Evolutionary conservation across 78 protist genomes (phyloP).

Genomic region (Acrasis kona): DNA sequence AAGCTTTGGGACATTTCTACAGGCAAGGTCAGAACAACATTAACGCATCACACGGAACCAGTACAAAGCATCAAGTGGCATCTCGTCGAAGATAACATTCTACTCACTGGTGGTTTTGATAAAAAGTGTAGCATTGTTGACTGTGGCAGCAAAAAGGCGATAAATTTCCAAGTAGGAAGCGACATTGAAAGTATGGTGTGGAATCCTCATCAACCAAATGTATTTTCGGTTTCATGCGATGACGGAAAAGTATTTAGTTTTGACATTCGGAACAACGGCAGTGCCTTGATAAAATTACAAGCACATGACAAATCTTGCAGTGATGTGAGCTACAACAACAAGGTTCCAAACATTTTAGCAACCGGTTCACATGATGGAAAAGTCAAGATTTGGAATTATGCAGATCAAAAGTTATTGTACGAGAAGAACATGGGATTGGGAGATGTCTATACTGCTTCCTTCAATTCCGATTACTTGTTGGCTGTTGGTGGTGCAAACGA

Average conservation of each 20-base stretch:
- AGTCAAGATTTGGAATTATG: background rate
- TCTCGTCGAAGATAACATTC: slow-evolving; percentile 24
- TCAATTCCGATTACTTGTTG: too few species aligned
- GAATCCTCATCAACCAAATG: background rate
- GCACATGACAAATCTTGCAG: background rate
- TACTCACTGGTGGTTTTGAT: slow-evolving; percentile 43
- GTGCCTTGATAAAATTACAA: background rate
- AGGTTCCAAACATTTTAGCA: background rate
- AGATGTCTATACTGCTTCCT: too few species aligned
- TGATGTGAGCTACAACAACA: background rate
- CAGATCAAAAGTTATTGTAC: background rate
- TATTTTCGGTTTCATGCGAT: background rate
- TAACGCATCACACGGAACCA: slow-evolving; percentile 51
- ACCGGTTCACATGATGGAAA: background rate
- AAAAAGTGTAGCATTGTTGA: slow-evolving; percentile 19
- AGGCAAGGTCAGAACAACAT: slow-evolving; percentile 27
- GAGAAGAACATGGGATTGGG: too few species aligned
- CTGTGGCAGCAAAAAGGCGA: slow-evolving; percentile 22
- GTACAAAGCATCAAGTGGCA: slow-evolving; percentile 45
- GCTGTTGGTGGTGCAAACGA: too few species aligned
- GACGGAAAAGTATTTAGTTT: background rate
- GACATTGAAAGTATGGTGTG: background rate
- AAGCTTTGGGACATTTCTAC: slow-evolving; percentile 68
- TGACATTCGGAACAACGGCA: background rate
- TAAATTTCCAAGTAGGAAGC: background rate